phyloP scores from a whole-genome alignment of 2,329 filamentous ascomycete genomes.

The Calonectria leucothoes region DNA sequence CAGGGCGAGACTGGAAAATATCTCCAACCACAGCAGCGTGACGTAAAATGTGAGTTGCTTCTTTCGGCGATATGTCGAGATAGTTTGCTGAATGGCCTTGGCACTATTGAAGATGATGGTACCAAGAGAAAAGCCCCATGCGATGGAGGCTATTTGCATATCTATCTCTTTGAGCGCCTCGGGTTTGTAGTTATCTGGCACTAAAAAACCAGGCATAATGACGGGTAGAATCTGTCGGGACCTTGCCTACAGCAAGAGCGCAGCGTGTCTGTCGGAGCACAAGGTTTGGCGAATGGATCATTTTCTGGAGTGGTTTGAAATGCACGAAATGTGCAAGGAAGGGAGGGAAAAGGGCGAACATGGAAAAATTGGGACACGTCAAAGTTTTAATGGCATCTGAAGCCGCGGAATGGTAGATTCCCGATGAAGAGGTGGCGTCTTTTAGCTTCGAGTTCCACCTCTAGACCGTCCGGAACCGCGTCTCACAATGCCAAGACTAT shows the following conservation, averaged over 20 bases:
- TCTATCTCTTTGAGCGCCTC: constrained; percentile 25
- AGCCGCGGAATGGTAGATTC: not conserved
- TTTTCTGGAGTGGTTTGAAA: not conserved
- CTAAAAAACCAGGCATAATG: constrained; percentile 32
- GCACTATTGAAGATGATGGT: constrained; percentile 36
- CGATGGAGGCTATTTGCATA: constrained; percentile 39
- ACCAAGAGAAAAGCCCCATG: constrained; percentile 38
- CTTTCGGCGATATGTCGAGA: constrained; percentile 26
- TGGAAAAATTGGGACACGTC: not conserved
- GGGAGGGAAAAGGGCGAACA: not conserved
- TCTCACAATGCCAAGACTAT: not conserved
- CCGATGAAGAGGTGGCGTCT: not conserved
- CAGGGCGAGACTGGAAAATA: constrained; percentile 33
- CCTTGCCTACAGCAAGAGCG: not conserved
- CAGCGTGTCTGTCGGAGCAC: not conserved
- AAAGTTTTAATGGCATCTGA: not conserved
- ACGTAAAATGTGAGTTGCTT: constrained; percentile 35
- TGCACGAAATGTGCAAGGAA: not conserved
- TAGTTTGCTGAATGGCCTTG: constrained; percentile 35
- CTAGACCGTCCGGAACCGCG: not conserved
- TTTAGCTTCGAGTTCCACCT: not conserved
- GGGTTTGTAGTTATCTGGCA: constrained; percentile 29
- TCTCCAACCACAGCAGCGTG: constrained; percentile 33
- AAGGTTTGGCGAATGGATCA: not conserved
- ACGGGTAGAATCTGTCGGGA: not conserved